phyloP scores from a whole-genome alignment of 805 yeast genomes.

The Metschnikowia cerradonensis region DNA sequence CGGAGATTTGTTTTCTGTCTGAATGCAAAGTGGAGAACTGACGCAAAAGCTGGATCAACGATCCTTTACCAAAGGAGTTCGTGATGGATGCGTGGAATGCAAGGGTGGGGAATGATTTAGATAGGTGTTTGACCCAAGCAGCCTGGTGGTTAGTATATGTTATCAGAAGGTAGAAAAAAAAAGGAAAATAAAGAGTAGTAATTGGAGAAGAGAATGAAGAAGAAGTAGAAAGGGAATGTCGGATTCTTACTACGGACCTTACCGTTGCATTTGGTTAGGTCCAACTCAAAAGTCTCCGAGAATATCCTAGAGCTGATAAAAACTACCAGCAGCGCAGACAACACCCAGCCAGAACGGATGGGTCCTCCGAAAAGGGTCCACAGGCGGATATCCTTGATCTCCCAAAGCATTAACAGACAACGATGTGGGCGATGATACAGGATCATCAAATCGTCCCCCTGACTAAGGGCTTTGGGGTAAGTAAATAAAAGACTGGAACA shows the following conservation, averaged over 20 bases:
- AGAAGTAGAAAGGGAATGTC: constrained; percentile 42
- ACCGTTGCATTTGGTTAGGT: constrained; percentile 35
- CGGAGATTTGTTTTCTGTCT: constrained; percentile 94
- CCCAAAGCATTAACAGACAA: constrained; percentile 98
- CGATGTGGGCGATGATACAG: constrained; percentile 31
- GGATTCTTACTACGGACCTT: constrained; percentile 85
- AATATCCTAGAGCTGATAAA: constrained; percentile 44
- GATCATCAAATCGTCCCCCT: constrained; percentile 51
- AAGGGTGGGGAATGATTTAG: constrained; percentile 87
- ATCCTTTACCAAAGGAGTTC: constrained; percentile 96
- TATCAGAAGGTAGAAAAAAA: background rate
- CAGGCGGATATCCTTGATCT: constrained; percentile 64
- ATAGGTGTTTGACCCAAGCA: constrained; percentile 96
- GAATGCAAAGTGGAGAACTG: constrained; percentile 88
- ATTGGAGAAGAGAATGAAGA: no score
- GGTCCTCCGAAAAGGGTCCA: constrained; percentile 40
- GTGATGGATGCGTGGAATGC: constrained; percentile 98
- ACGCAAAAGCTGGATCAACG: constrained; percentile 85
- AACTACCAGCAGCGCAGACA: constrained; percentile 34
- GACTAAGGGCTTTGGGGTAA: constrained; percentile 80
- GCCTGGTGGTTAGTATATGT: constrained; percentile 54
- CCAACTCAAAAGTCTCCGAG: constrained; percentile 82
- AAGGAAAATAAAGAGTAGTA: constrained; percentile 1
- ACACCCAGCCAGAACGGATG: constrained; percentile 37
- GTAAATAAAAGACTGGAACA: constrained; percentile 2